Conservation (phyloP, 2,329 filamentous ascomycete species). For the Neurospora sp. region DNA sequence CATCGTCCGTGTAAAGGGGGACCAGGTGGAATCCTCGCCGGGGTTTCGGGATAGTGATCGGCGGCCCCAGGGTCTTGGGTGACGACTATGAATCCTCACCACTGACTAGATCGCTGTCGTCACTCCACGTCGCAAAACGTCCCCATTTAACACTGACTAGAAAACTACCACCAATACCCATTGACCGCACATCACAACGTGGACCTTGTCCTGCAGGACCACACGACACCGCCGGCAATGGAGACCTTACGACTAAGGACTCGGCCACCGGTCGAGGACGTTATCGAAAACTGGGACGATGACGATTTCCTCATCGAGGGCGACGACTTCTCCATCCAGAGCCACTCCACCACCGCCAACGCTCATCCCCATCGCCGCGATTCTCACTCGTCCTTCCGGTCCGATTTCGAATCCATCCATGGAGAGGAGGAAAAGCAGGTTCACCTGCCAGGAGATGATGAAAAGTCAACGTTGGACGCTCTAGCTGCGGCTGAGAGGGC, state of each 20-base stretch:
- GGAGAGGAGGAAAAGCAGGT: constrained; percentile 86
- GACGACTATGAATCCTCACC: constrained; percentile 24
- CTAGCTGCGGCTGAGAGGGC: constrained; percentile 80
- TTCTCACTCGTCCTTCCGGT: constrained; percentile 75
- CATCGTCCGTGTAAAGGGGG: neutral
- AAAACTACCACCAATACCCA: neutral
- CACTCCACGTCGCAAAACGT: constrained; percentile 12
- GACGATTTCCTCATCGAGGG: constrained; percentile 63
- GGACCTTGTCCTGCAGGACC: neutral
- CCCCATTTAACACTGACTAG: neutral
- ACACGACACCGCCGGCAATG: constrained; percentile 27
- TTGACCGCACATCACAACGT: neutral
- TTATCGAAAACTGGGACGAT: constrained; percentile 71
- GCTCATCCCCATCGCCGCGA: constrained; percentile 50
- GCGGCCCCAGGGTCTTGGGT: constrained; percentile 10
- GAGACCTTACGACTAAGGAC: constrained; percentile 44
- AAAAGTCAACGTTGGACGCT: constrained; percentile 72
- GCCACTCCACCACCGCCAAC: constrained; percentile 35
- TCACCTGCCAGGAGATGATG: constrained; percentile 73
- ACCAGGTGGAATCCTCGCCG: neutral
- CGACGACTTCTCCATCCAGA: constrained; percentile 52
- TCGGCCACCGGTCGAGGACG: constrained; percentile 44
- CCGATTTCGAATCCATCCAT: constrained; percentile 65
- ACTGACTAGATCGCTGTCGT: constrained; percentile 18
- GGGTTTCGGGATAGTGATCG: constrained; percentile 2